These are phyloP conservation scores for Rhypophila decipiens DNA, from an alignment of 495 filamentous ascomycete species.

Conservation along the genomic window DNA sequence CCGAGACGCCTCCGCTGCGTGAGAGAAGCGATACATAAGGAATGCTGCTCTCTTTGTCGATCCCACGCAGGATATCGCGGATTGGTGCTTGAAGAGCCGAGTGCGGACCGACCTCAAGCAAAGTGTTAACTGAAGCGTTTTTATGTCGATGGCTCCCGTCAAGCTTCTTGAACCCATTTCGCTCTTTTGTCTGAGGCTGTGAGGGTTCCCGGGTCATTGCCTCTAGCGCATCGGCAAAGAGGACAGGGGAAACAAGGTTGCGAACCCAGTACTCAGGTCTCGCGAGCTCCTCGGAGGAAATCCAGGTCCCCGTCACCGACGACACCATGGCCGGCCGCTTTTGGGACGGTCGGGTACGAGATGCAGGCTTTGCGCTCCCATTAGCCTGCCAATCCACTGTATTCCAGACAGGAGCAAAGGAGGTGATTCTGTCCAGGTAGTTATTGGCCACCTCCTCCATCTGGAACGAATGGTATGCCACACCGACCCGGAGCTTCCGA, in stretches of 20 bases:
- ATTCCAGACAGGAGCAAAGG: conserved; percentile 3
- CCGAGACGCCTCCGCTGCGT: conserved; percentile 17
- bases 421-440: conserved; percentile 19
- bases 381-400: no score
- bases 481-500: conserved; percentile 29
- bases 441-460: conserved; percentile 32
- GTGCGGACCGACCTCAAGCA: conserved; percentile 57
- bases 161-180: conserved; percentile 1
- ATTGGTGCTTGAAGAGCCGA: conserved; percentile 44
- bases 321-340: conserved; percentile 27
- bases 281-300: conserved; percentile 11
- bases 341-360: no score
- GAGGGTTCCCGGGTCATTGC: conserved; percentile 1
- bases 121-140: no score
- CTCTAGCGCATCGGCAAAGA: conserved; percentile 33
- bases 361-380: no score
- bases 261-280: conserved; percentile 35
- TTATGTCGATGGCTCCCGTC: no score
- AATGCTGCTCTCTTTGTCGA: conserved; percentile 3
- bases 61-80: conserved; percentile 35
- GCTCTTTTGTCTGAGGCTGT: no score
- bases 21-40: conserved; percentile 20
- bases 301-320: conserved; percentile 26
- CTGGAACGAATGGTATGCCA: conserved; percentile 37
- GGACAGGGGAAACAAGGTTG: conserved; percentile 42